phyloP scores from a whole-genome alignment of 371 early-diverging fungal genomes.

The Rhizopus stolonifer region DNA sequence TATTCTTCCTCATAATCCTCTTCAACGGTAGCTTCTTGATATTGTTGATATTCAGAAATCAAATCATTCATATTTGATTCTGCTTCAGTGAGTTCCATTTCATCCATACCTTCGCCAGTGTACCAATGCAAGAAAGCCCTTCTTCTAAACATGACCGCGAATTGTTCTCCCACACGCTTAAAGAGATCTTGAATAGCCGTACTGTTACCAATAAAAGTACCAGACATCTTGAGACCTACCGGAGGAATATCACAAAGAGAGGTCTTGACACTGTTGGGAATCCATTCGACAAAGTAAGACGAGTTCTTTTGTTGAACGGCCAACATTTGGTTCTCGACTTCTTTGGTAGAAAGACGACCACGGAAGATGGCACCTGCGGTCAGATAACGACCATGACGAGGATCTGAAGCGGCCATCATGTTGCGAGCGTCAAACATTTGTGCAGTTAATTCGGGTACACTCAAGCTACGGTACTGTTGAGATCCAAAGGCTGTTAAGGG shows the following conservation, averaged over 20 bases:
- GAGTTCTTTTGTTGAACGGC: conserved; percentile 93
- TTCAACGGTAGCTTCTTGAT: conserved; percentile 87
- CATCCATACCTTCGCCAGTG: conserved; percentile 98
- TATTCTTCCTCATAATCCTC: conserved; percentile 50
- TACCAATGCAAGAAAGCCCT: conserved; percentile 99
- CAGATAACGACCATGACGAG: conserved; percentile 96
- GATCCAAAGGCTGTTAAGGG: conserved; percentile 92
- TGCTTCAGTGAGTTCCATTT: conserved; percentile 94
- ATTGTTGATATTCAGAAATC: conserved; percentile 97
- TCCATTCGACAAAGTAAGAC: conserved; percentile 99
- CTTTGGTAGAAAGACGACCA: conserved; percentile 97
- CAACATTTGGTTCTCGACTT: conserved; percentile 99
- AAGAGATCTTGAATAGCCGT: conserved; percentile 98
- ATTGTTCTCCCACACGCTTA: conserved; percentile 97
- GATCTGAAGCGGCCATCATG: conserved; percentile 99
- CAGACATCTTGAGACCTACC: conserved; percentile 94
- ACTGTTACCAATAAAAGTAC: conserved; percentile 98
- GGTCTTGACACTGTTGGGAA: conserved; percentile 99
- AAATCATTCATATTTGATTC: conserved; percentile 96
- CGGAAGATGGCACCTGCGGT: conserved; percentile 98
- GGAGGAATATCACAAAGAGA: conserved; percentile 98
- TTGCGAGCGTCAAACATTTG: conserved; percentile 99
- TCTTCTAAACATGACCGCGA: conserved; percentile 92
- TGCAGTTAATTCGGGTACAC: conserved; percentile 92
- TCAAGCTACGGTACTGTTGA: conserved; percentile 84